phyloP scores from a whole-genome alignment of 352 stramenopile species.

The Plasmopara muralis region DNA sequence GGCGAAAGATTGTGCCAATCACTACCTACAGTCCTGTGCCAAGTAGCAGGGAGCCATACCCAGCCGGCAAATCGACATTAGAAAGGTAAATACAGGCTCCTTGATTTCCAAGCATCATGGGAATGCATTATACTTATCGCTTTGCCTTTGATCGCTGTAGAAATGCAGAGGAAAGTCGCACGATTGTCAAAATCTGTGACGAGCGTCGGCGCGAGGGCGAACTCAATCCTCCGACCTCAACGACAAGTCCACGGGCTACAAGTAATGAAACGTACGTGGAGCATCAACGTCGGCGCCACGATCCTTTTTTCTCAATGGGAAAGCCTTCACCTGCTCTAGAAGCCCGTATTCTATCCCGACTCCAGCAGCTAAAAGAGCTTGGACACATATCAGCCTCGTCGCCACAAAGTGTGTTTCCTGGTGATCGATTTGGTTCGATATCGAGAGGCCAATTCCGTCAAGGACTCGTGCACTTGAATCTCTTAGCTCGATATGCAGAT shows the following conservation, averaged over 20 bases:
- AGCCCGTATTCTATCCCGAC: conserved; percentile 44
- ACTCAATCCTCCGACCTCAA: conserved; percentile 27
- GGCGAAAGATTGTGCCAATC: conserved; percentile 44
- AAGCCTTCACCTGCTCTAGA: conserved; percentile 41
- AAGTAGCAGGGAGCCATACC: conserved; percentile 15
- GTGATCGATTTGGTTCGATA: conserved; percentile 63
- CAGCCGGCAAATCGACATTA: conserved; percentile 68
- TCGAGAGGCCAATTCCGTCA: conserved; percentile 66
- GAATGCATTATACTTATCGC: neutral
- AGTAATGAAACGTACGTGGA: conserved; percentile 20
- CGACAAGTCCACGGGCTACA: conserved; percentile 7
- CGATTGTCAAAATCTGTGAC: conserved; percentile 63
- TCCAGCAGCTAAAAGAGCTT: conserved; percentile 59
- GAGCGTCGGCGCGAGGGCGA: conserved; percentile 57
- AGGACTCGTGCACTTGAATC: conserved; percentile 56
- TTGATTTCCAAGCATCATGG: neutral
- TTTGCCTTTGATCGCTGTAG: conserved; percentile 11
- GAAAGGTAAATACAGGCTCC: conserved; percentile 31
- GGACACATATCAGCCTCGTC: conserved; percentile 46
- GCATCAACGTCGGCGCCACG: conserved; percentile 22
- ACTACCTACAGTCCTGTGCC: conserved; percentile 18
- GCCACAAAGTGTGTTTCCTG: conserved; percentile 54
- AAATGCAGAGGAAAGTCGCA: conserved; percentile 57
- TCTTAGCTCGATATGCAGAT: conserved; percentile 57
- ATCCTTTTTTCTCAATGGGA: conserved; percentile 30